phyloP scores from a whole-genome alignment of 805 yeast genomes.

The Starmerella ratchasimensis region DNA sequence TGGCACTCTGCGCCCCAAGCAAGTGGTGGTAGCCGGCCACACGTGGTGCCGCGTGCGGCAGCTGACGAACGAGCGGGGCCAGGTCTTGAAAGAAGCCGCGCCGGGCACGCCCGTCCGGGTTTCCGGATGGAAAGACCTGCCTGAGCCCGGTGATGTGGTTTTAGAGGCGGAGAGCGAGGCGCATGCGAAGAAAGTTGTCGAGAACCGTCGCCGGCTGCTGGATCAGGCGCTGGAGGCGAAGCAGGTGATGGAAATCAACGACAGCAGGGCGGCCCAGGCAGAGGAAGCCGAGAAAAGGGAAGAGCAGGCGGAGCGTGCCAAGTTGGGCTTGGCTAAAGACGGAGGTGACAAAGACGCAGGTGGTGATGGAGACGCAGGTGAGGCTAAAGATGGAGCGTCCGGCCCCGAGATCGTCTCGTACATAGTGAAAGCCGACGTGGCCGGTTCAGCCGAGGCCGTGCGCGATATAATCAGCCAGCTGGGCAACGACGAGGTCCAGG shows the following conservation, averaged over 20 bases:
- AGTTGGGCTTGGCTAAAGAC: constrained; percentile 37
- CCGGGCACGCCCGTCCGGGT: constrained; percentile 88
- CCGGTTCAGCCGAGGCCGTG: constrained; percentile 91
- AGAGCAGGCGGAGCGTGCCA: constrained; percentile 42
- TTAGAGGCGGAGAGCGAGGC: constrained; percentile 64
- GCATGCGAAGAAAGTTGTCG: constrained; percentile 59
- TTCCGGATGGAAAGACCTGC: constrained; percentile 88
- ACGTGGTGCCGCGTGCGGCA: constrained; percentile 75
- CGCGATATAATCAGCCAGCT: constrained; percentile 61
- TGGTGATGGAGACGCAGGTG: constrained; percentile 21
- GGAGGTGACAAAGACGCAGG: not conserved
- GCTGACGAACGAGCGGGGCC: constrained; percentile 62
- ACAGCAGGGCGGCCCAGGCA: constrained; percentile 38
- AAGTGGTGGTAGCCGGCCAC: constrained; percentile 69
- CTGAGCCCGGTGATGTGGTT: constrained; percentile 79
- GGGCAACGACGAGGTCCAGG: constrained; percentile 76
- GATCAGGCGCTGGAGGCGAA: constrained; percentile 42
- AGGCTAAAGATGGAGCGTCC: constrained; percentile 21
- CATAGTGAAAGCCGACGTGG: constrained; percentile 79
- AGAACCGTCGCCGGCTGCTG: constrained; percentile 45
- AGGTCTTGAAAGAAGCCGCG: constrained; percentile 46
- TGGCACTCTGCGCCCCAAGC: constrained; percentile 61
- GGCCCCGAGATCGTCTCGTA: constrained; percentile 36
- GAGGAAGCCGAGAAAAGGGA: constrained; percentile 38
- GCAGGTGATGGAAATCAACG: constrained; percentile 59